Conservation (phyloP, 306 rosid genomes). For the Betula pendula region DNA sequence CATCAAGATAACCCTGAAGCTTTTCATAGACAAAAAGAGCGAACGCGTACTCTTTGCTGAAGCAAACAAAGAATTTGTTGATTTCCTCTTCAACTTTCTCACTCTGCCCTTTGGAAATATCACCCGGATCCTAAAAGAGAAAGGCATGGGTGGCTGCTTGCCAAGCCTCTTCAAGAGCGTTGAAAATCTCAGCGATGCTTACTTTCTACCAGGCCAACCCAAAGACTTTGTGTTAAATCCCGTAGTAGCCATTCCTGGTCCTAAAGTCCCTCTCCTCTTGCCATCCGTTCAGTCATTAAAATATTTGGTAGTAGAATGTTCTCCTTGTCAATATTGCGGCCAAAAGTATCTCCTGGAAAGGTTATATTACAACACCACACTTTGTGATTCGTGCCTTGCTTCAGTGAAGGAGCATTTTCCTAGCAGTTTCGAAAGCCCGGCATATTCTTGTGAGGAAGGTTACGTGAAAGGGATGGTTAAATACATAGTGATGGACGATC, state of each 20-base stretch:
- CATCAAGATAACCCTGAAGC: conserved; percentile 15
- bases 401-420: no score
- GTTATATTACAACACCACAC: no score
- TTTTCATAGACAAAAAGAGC: conserved; percentile 3
- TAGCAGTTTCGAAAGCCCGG: rapidly evolving
- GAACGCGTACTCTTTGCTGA: conserved; percentile 22
- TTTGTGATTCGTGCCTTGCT: no score
- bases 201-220: not conserved
- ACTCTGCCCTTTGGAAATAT: conserved; percentile 20
- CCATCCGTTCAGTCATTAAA: not conserved
- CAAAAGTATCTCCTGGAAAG: no score
- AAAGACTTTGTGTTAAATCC: conserved; percentile 6
- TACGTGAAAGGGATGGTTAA: conserved; percentile 33
- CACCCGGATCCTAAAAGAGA: not conserved
- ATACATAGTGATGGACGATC: conserved; percentile 43
- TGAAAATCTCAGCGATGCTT: not conserved
- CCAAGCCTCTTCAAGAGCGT: conserved; percentile 17
- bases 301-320: no score
- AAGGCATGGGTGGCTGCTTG: conserved; percentile 15
- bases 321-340: no score
- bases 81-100: conserved; percentile 28
- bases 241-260: not conserved
- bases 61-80: conserved; percentile 6
- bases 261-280: not conserved
- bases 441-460: not conserved